Percentiles rank a stretch among this genome's conserved stretches.
Conservation (phyloP, 371 early-diverging fungal species). For the Rhizomucor pusillus region DNA sequence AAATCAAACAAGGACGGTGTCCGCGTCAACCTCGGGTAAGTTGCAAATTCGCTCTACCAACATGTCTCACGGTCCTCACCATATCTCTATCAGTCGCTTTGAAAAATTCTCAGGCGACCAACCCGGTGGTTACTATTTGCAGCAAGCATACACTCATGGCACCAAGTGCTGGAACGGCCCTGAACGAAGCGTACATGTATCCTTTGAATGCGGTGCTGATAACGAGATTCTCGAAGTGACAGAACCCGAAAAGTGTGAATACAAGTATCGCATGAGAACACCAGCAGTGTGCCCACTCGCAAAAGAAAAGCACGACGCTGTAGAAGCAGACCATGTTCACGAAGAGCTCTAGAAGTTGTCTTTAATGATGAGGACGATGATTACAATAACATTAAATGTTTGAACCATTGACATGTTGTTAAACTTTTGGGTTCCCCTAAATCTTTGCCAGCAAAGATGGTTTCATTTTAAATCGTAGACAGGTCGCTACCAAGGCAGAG, state of each 20-base stretch:
- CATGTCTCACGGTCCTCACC: conserved; percentile 6
- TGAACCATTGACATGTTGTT: too few relatives aligned
- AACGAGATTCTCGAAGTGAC: conserved; percentile 67
- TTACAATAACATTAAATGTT: background rate
- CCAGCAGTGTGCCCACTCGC: conserved; percentile 73
- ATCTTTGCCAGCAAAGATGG: conserved; percentile 15
- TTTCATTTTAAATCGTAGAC: conserved; percentile 22
- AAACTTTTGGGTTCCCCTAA: background rate
- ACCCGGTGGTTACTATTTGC: conserved; percentile 31
- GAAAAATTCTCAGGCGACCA: conserved; percentile 32
- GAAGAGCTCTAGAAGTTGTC: conserved; percentile 5
- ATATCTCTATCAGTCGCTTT: conserved; percentile 23
- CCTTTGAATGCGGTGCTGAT: conserved; percentile 65
- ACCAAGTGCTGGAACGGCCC: conserved; percentile 94
- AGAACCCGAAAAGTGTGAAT: conserved; percentile 95
- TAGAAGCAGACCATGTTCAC: conserved; percentile 2
- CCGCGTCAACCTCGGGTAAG: conserved; percentile 72
- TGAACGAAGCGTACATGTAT: conserved; percentile 56
- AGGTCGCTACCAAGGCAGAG: conserved; percentile 14
- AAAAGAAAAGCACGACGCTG: conserved; percentile 4
- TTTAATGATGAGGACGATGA: background rate
- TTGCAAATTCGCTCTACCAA: background rate
- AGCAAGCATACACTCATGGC: conserved; percentile 71
- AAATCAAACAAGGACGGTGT: conserved; percentile 56
- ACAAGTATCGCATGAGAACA: conserved; percentile 63